Evolutionary conservation across 2,329 filamentous ascomycete genomes (phyloP), one percentile per base, ranked within the genome.

Genomic region (Neonectria magnoliae): DNA sequence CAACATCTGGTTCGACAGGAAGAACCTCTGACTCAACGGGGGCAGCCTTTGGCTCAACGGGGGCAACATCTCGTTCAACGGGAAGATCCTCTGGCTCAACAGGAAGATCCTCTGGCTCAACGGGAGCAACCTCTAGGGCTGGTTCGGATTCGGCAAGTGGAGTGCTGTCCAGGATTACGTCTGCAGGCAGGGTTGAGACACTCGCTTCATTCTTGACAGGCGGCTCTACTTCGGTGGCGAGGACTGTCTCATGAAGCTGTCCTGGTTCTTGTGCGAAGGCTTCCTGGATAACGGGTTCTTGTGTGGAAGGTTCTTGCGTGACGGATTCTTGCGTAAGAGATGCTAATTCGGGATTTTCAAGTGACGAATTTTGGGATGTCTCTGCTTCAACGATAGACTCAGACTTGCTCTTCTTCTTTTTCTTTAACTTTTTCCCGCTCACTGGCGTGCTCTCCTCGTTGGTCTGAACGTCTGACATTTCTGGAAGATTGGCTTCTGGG

Each of bases 361-460:
- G 29, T 13, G 52, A 25, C 9, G 18, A 5, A 10, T 67, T 58
- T 29, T 65, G 68, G 20, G 52, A 18, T 20, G 58, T 36, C 3
- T 60, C 66, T 11, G 60, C 50, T 48, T 74, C 68, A 16, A 48
- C 42, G n/a, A 68, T 63, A 38, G 66, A 62, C 13, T 65, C 66
- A 31, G 72, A 68, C 55, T 73, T 73, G 56, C 71, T 72, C 70
- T 78, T 76, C 67, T 78, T 77, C 54, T 62, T 71, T 58, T 72
- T 76, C 68, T 72, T 75, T 8, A 66, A 66, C 54, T 74, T 76
- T 63, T 73, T 76, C 57, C 60, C 67, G 41, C 53, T 68, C 25
- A 29, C 27, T n/a, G 63, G 44, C 14, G 58, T 65, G 29, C 25
- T 58, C 33, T 75, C 69, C 5, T 69, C 66, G n/a, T 71, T 72